These are phyloP conservation scores for Penicillium oxalicum DNA, from an alignment of 2,329 filamentous ascomycete genomes.

Conservation along the genomic window DNA sequence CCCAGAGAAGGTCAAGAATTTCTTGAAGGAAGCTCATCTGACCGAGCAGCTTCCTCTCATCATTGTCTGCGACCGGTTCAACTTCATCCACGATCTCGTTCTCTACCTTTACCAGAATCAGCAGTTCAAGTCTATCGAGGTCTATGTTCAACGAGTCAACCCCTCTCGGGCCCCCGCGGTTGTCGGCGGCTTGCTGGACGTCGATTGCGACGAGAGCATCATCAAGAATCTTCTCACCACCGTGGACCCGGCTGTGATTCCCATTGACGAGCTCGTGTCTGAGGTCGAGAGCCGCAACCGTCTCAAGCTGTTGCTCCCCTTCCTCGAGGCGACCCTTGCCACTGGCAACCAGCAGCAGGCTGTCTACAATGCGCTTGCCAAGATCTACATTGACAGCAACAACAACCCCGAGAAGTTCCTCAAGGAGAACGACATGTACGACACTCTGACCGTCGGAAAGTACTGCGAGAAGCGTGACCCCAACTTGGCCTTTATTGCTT, in stretches of 20 bases:
- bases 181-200: conserved; percentile 86
- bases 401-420: conserved; percentile 97
- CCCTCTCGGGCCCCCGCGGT: conserved; percentile 85
- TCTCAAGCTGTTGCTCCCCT: conserved; percentile 88
- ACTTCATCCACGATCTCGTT: conserved; percentile 95
- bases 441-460: conserved; percentile 85
- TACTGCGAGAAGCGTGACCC: conserved; percentile 99
- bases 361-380: conserved; percentile 92
- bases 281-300: conserved; percentile 97
- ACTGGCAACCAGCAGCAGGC: conserved; percentile 93
- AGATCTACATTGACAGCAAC: conserved; percentile 99
- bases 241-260: conserved; percentile 76
- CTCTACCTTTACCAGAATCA: conserved; percentile 98
- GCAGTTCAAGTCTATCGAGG: conserved; percentile 97
- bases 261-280: conserved; percentile 85
- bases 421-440: conserved; percentile 95
- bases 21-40: conserved; percentile 91
- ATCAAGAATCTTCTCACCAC: conserved; percentile 88
- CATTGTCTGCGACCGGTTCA: conserved; percentile 98
- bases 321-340: conserved; percentile 86
- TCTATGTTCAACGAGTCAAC: conserved; percentile 96
- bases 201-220: conserved; percentile 93
- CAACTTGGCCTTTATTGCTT: conserved; percentile 90
- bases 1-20: conserved; percentile 96
- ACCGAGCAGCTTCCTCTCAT: conserved; percentile 92